A percentile compares a stretch with the other conserved stretches of the same genome.
Evolutionary conservation across 2,329 filamentous ascomycete genomes (phyloP).

Genomic region (Phialophora macrospora): DNA sequence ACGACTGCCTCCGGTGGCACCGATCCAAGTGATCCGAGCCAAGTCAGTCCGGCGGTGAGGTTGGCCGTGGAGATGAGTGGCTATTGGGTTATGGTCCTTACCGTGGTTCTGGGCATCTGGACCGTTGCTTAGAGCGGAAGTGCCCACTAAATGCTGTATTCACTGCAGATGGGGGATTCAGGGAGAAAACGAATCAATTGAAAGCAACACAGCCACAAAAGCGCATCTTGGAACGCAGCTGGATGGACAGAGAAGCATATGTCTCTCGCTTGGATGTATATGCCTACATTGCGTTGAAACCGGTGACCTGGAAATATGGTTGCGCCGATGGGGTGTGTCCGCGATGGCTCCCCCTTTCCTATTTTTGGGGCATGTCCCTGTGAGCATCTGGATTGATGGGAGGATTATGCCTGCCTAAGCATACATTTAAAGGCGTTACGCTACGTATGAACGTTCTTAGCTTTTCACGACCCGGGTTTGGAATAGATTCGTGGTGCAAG

Average conservation of each 20-base stretch:
- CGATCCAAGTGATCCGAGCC: slow-evolving; percentile 38
- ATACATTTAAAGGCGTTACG: neutral
- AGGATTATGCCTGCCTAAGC: neutral
- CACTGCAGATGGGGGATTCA: neutral
- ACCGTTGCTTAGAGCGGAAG: slow-evolving; percentile 22
- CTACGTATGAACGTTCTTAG: neutral
- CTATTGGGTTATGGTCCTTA: slow-evolving; percentile 50
- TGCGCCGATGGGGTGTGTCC: no score
- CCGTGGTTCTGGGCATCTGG: slow-evolving; percentile 41
- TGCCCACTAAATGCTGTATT: neutral
- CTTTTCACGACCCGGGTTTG: neutral
- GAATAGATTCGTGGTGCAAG: neutral
- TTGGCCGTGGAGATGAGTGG: slow-evolving; percentile 44
- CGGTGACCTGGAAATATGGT: neutral
- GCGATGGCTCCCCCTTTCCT: no score
- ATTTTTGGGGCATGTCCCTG: neutral
- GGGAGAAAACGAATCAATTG: no score
- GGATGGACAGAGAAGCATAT: neutral
- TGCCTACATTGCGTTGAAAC: neutral
- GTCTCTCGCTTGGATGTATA: neutral
- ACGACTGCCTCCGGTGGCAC: slow-evolving; percentile 47
- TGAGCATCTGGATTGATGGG: neutral
- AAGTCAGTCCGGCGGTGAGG: slow-evolving; percentile 35
- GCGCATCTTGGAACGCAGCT: no score
- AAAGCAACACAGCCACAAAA: no score